These are phyloP conservation scores for Lathyrus oleraceus DNA, from an alignment of 306 rosid species.

Conservation along the genomic window DNA sequence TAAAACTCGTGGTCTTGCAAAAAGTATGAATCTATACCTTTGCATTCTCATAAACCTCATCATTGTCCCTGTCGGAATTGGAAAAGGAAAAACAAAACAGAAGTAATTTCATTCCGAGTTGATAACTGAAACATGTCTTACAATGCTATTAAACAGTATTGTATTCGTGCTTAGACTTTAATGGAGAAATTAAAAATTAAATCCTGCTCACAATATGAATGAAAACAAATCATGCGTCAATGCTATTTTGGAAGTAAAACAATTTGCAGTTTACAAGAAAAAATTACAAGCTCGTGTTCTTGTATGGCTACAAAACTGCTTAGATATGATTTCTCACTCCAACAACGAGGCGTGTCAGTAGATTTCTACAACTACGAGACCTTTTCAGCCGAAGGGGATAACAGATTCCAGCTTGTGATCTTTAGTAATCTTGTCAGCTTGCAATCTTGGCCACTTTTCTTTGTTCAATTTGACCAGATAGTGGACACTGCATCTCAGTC, in stretches of 20 bases:
- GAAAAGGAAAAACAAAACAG: not conserved
- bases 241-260: slow-evolving; percentile 28
- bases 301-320: slow-evolving; percentile 23
- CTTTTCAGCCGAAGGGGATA: slow-evolving; percentile 3
- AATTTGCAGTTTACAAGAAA: not conserved
- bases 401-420: not conserved
- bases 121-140: slow-evolving; percentile 12
- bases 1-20: not conserved
- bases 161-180: not conserved
- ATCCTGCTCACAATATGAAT: not conserved
- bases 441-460: slow-evolving; percentile 88
- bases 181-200: not conserved
- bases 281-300: slow-evolving; percentile 31
- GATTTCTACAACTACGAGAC: slow-evolving; percentile 36
- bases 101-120: not conserved
- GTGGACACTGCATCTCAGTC: slow-evolving; percentile 93
- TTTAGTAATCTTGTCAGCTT: slow-evolving; percentile 46
- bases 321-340: slow-evolving; percentile 23
- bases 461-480: slow-evolving; percentile 80
- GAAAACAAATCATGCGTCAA: slow-evolving; percentile 4
- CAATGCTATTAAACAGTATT: not conserved
- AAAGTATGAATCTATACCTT: not conserved
- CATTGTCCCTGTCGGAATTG: not conserved
- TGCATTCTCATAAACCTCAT: not conserved
- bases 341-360: slow-evolving; percentile 36